These are phyloP conservation scores for Coriaria nepalensis DNA, from an alignment of 306 rosid species.

Conservation along the genomic window DNA sequence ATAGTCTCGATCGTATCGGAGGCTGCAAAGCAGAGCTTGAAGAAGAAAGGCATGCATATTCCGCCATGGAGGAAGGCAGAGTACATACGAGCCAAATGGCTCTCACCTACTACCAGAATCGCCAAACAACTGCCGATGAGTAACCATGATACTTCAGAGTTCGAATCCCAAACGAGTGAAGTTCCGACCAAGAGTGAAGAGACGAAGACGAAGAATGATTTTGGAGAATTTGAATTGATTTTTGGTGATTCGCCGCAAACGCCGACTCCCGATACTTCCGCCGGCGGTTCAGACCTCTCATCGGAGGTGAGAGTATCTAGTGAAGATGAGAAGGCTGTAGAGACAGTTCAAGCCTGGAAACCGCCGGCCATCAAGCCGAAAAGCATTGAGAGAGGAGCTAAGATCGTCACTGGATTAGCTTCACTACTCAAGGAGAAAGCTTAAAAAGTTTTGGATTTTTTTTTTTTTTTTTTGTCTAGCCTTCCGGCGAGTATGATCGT, in stretches of 20 bases:
- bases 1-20: conserved; percentile 63
- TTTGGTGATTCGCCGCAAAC: conserved; percentile 37
- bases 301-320: background rate
- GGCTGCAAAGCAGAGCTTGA: conserved; percentile 74
- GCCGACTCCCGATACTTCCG: conserved; percentile 5
- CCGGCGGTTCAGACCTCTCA: conserved; percentile 1
- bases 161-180: background rate
- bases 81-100: conserved; percentile 89
- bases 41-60: conserved; percentile 93
- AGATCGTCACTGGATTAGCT: conserved; percentile 85
- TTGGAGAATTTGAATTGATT: conserved; percentile 59
- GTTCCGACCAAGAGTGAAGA: conserved; percentile 7
- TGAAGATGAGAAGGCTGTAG: conserved; percentile 11
- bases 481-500: too few species aligned
- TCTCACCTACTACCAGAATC: conserved; percentile 44
- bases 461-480: background rate
- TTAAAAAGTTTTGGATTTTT: conserved; percentile 21
- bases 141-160: conserved; percentile 2
- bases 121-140: conserved; percentile 10
- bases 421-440: conserved; percentile 68
- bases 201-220: conserved; percentile 25
- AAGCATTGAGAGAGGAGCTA: conserved; percentile 61
- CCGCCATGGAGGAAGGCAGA: conserved; percentile 97
- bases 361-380: conserved; percentile 81
- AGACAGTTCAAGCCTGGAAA: conserved; percentile 37